A percentile compares a stretch with the other conserved stretches of the same genome.
Evolutionary conservation across 2,329 filamentous ascomycete genomes (phyloP).

Genomic region (Coniochaeta sp.): DNA sequence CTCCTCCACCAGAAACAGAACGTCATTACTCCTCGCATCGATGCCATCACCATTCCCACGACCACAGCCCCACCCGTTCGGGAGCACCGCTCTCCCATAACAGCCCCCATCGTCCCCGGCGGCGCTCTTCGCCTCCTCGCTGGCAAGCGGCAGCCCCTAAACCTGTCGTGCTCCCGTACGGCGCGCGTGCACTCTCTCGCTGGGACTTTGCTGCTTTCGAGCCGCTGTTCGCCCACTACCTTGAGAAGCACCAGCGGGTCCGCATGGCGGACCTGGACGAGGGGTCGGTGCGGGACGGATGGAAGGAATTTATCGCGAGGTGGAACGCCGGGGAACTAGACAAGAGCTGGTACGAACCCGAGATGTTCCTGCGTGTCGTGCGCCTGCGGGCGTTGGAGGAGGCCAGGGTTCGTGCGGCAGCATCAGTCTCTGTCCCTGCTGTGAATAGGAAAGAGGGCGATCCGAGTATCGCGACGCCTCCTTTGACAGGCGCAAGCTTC

Average conservation of each 20-base stretch:
- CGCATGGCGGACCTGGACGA: slow-evolving; percentile 62
- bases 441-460: slow-evolving; percentile 10
- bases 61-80: not conserved
- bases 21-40: not conserved
- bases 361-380: slow-evolving; percentile 41
- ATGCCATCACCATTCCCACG: not conserved
- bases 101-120: not conserved
- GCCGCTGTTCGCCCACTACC: slow-evolving; percentile 73
- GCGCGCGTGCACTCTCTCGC: slow-evolving; percentile 59
- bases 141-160: slow-evolving; percentile 1
- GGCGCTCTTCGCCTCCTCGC: slow-evolving; percentile 14
- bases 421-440: not conserved
- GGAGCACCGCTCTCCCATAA: not conserved
- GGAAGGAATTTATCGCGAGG: slow-evolving; percentile 87
- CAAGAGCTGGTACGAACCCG: slow-evolving; percentile 89
- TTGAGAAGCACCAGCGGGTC: slow-evolving; percentile 79
- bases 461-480: slow-evolving; percentile 6
- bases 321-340: slow-evolving; percentile 89
- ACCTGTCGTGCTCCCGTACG: slow-evolving; percentile 52
- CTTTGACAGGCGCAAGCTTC: slow-evolving; percentile 8
- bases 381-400: slow-evolving; percentile 28
- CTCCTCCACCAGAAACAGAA: not conserved
- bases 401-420: not conserved
- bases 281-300: slow-evolving; percentile 57
- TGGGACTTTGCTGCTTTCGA: slow-evolving; percentile 59